Percentiles rank a stretch among this genome's conserved stretches.
These are phyloP conservation scores for Boeremia lycopersici DNA, from an alignment of 2,329 filamentous ascomycete species.

Conservation along the genomic window DNA sequence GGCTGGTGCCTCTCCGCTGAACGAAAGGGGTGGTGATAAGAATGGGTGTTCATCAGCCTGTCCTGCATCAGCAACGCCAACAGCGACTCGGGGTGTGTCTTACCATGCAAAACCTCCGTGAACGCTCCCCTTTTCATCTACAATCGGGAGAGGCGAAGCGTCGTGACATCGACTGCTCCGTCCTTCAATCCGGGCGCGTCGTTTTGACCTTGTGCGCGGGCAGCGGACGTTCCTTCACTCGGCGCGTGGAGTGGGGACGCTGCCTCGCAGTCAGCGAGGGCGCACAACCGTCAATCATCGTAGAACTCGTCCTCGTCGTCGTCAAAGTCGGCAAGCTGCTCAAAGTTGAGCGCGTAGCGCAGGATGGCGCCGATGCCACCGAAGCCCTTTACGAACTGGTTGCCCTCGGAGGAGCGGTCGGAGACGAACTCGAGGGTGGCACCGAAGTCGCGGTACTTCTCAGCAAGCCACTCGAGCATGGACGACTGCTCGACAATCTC, in stretches of 20 bases:
- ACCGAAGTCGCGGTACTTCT: conserved; percentile 98
- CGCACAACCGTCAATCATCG: conserved; percentile 88
- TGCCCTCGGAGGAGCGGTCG: conserved; percentile 95
- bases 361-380: conserved; percentile 97
- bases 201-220: conserved; percentile 44
- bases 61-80: background rate
- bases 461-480: conserved; percentile 99
- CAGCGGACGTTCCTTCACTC: conserved; percentile 61
- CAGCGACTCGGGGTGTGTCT: too few relatives aligned
- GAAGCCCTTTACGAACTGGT: conserved; percentile 99
- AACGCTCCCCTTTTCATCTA: conserved; percentile 43
- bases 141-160: conserved; percentile 50
- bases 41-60: conserved; percentile 46
- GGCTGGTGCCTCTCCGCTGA: conserved; percentile 42
- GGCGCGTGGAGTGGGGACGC: conserved; percentile 64
- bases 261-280: conserved; percentile 89
- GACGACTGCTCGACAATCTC: conserved; percentile 85
- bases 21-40: conserved; percentile 47
- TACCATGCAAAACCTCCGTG: conserved; percentile 46
- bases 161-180: conserved; percentile 39
- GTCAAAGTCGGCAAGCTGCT: conserved; percentile 92
- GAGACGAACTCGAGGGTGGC: conserved; percentile 96
- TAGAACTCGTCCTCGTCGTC: conserved; percentile 83
- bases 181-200: conserved; percentile 41
- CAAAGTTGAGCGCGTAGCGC: conserved; percentile 99